Evolutionary conservation across 208 protist species (phyloP).

Genomic region (Leishmania braziliensis): DNA sequence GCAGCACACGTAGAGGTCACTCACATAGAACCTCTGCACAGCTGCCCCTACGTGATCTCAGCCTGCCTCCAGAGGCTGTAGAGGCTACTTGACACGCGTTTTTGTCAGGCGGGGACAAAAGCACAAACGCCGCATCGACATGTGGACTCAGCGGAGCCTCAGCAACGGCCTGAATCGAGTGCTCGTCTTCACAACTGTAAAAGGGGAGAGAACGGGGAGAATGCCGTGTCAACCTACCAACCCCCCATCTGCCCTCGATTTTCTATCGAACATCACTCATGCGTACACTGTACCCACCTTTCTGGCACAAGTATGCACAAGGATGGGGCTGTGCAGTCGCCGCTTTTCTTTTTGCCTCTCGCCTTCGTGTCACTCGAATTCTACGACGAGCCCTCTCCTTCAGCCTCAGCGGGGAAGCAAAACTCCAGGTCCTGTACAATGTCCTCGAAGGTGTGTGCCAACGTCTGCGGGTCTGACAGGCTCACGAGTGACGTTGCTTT

Average conservation of each 20-base stretch:
- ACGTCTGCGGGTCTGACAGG: slow-evolving; percentile 76
- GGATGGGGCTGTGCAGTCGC: neutral
- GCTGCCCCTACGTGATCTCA: too few species aligned
- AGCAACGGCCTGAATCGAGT: neutral
- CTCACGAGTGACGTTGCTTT: slow-evolving; percentile 71
- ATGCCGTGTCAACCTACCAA: neutral
- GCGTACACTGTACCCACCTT: neutral
- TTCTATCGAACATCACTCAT: neutral
- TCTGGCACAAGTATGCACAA: neutral
- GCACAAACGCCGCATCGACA: neutral
- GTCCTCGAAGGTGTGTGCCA: slow-evolving; percentile 80
- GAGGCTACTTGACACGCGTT: neutral
- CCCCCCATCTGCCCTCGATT: neutral
- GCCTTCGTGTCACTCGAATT: neutral
- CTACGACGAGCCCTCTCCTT: slow-evolving; percentile 9
- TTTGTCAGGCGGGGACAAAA: neutral
- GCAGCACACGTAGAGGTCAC: neutral
- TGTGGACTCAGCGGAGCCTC: too few species aligned
- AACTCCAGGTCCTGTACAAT: slow-evolving; percentile 77
- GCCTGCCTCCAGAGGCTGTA: neutral
- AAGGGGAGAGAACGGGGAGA: neutral
- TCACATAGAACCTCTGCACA: neutral
- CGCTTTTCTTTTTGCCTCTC: neutral
- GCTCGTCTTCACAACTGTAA: neutral
- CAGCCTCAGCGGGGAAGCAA: slow-evolving; percentile 21